Base-by-base conservation (phyloP, 2,329 filamentous ascomycete species). In the Stemphylium lycopersici region DNA sequence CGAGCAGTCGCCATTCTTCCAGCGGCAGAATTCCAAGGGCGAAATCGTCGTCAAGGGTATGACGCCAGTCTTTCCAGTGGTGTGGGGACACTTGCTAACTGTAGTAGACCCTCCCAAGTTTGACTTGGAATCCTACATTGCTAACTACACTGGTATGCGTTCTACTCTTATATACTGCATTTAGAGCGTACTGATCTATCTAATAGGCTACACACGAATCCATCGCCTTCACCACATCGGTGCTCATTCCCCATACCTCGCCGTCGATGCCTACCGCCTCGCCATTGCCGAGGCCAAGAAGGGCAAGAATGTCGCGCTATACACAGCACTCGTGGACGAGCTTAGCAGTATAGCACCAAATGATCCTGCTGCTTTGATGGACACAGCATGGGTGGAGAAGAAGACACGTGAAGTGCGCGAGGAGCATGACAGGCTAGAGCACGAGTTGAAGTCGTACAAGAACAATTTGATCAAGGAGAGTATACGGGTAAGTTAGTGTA, bases 401-500 rank as follows among this genome's bases (percentile, higher is more conserved):
- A 88, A 84, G 33, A 84, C 87, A 18, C 85, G 84, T 58, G 79
- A 83, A 46, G 90, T 93, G 66, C 84, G 85, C 63, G 77, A 79
- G 1, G 89, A 96, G 74, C 88, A 88, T 0, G 81, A 86, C 50
- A 85, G 89, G n/a, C 80, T 98, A 50, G 91, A 97, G 71, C 80
- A 84, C 13, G 91, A 98, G 75, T 81, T 99, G 16, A 93, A 92
- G 74, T 89, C 88, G 1, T 98, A 98, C 76, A 96, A 95, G 77
- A 96, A 97, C 72, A 99, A 98, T 68, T 79, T 98, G 38, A 92
- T 99, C 67, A 96, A 97, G 73, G 95, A 99, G 78, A 97, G 92
- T 78, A 96, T 98, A 68, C 80, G 93, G 64, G 92, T 96, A 81
- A 69, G 67, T 58, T 7, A n/a, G 8, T 13, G 20, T 36, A 12